These are phyloP conservation scores for Plasmodium fragile DNA, from an alignment of 169 alveolate genomes.

Conservation along the genomic window DNA sequence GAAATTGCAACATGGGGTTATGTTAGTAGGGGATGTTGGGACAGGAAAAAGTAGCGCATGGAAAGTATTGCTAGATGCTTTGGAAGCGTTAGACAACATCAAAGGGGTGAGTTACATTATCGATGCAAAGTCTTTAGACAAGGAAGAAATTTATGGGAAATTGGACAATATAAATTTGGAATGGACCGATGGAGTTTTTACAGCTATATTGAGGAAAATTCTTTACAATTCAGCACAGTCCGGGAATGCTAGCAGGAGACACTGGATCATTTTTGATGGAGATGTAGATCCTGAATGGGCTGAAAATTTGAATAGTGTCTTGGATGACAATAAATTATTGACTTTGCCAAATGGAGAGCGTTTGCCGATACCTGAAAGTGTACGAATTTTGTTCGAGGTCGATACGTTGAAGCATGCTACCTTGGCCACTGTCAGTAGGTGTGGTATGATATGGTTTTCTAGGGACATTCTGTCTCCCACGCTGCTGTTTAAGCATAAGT, in stretches of 20 bases:
- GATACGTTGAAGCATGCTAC: slow-evolving; percentile 97
- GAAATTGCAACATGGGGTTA: slow-evolving; percentile 97
- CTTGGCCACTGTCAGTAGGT: slow-evolving; percentile 98
- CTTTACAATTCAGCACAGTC: slow-evolving; percentile 67
- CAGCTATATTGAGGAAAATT: slow-evolving; percentile 90
- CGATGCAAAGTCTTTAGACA: slow-evolving; percentile 92
- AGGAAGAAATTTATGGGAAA: slow-evolving; percentile 96
- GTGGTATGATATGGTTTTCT: slow-evolving; percentile 99
- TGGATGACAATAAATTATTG: slow-evolving; percentile 98
- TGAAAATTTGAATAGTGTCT: slow-evolving; percentile 97
- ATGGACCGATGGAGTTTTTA: slow-evolving; percentile 99
- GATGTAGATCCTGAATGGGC: slow-evolving; percentile 99
- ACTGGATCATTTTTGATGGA: slow-evolving; percentile 99
- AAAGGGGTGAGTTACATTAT: slow-evolving; percentile 94
- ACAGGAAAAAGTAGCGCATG: slow-evolving; percentile 94
- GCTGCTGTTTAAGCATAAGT: slow-evolving; percentile 86
- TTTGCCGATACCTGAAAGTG: slow-evolving; percentile 92
- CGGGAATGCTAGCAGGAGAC: slow-evolving; percentile 86
- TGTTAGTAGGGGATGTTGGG: slow-evolving; percentile 98
- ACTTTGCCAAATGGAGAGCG: slow-evolving; percentile 98
- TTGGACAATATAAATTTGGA: slow-evolving; percentile 95
- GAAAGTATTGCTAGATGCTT: slow-evolving; percentile 92
- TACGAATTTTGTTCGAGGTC: slow-evolving; percentile 92
- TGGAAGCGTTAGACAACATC: slow-evolving; percentile 92
- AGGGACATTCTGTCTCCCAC: slow-evolving; percentile 90